Base-by-base conservation (phyloP, 2,329 filamentous ascomycete genomes). In the Colletotrichum cereale region DNA sequence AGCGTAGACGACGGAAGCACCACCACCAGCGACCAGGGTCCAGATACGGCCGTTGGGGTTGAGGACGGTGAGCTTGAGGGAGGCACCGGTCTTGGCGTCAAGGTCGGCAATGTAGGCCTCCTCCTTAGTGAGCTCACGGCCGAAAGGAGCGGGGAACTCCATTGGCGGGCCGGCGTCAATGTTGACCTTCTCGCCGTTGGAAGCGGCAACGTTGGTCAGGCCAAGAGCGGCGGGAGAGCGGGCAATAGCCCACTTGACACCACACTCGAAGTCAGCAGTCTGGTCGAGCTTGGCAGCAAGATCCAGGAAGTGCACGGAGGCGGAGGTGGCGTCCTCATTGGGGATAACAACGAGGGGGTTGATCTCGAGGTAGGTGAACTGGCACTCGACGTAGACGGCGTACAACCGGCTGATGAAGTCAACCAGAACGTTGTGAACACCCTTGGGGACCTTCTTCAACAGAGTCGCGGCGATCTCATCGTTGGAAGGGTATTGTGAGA, bases 331-430 rank as follows among this genome's bases (percentile, higher is more conserved):
- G 78, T 95, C 91, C 76, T 90, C 92, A 84, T 98, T 98, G 83
- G 96, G 96, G 79, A 99, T 96, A 82, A 98, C 96, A 74, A 99
- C 96, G 75, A 99, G 88, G 77, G 96, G 96, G 91, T 99, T 99
- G 89, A 99, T 99, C 86, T 99, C 96, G 78, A 99, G 94, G 88
- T 99, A 99, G 80, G 96, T 98, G 90, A 99, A 99, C 86, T 99
- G 96, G 91, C 94, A 97, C 89, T 99, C 96, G 75, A 98, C 96
- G 81, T 98, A 99, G 86, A 99, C 96, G 78, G 96, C 96, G 83
- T 99, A 99, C 76, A 99, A 89, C 79, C 96, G 92, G 80, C 94
- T 94, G 87, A 99, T 99, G 90, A 99, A 99, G 89, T 99, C 96
- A 74, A 99, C 93, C 72, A 99, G 91, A 80, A 99, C 96, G 81